Percentiles rank a stretch among this genome's conserved stretches.
Evolutionary conservation across 495 filamentous ascomycete species (phyloP).

Genomic region (Penicillium desertorum): DNA sequence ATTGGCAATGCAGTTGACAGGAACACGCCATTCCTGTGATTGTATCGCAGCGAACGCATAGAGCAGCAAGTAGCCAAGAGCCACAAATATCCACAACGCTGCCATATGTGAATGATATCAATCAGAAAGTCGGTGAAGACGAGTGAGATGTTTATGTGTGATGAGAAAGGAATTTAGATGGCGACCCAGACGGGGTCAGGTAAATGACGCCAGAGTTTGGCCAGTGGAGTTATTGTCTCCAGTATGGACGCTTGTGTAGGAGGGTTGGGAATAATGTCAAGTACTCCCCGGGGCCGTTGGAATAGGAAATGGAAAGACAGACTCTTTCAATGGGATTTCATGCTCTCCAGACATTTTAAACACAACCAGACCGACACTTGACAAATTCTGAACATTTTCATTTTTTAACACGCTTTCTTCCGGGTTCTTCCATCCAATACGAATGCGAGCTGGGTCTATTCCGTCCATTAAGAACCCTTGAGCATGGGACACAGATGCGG

Average conservation of each 20-base stretch:
- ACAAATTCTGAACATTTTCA: conserved; percentile 5
- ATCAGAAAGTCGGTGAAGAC: conserved; percentile 12
- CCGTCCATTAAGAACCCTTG: conserved; percentile 17
- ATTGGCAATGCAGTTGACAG: conserved; percentile 21
- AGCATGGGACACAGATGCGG: conserved; percentile 20
- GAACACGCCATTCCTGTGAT: conserved; percentile 15
- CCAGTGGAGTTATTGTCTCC: neutral
- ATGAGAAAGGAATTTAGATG: neutral
- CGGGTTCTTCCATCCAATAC: conserved; percentile 30
- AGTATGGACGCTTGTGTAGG: neutral
- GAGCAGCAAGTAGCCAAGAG: conserved; percentile 41
- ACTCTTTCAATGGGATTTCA: conserved; percentile 1
- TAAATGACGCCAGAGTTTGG: neutral
- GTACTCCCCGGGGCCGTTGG: neutral
- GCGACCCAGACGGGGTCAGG: neutral
- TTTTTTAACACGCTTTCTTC: conserved; percentile 13
- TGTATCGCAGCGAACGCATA: conserved; percentile 43
- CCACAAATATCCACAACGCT: conserved; percentile 40
- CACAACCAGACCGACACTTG: conserved; percentile 22
- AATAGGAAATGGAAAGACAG: neutral
- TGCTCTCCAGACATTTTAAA: conserved; percentile 21
- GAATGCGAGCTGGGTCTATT: conserved; percentile 6
- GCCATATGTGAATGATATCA: conserved; percentile 27
- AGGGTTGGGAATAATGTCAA: neutral
- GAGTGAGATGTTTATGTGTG: conserved; percentile 1